phyloP scores from a whole-genome alignment of 2,329 filamentous ascomycete genomes.

The Metarhizium robertsii region DNA sequence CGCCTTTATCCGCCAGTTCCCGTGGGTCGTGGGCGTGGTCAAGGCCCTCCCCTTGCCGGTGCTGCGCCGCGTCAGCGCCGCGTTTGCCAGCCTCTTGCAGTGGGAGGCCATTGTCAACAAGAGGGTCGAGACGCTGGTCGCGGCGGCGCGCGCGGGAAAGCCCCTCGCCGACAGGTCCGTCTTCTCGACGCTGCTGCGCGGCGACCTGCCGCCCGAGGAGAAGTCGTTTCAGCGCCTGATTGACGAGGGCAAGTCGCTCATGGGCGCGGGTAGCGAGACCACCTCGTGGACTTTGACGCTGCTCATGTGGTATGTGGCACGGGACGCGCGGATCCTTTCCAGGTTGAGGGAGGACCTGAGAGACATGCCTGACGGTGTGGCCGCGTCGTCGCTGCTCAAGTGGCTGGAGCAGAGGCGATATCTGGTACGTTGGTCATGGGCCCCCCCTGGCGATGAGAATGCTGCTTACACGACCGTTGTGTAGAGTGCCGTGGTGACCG shows the following conservation, averaged over 20 bases:
- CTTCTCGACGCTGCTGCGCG: constrained; percentile 17
- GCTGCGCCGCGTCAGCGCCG: not conserved
- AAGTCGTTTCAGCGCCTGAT: constrained; percentile 21
- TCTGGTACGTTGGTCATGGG: not conserved
- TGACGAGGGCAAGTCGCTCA: constrained; percentile 21
- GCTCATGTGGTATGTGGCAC: constrained; percentile 25
- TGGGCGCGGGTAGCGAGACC: constrained; percentile 28
- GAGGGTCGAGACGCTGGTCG: not conserved
- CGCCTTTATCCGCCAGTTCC: constrained; percentile 1
- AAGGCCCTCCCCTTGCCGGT: not conserved
- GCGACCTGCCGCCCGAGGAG: constrained; percentile 22
- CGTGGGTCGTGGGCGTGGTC: not conserved
- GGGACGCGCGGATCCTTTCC: constrained; percentile 17
- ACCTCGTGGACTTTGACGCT: constrained; percentile 22
- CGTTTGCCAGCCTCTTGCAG: not conserved
- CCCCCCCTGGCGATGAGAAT: not conserved
- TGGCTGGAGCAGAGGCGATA: constrained; percentile 1
- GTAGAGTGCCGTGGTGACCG: constrained; percentile 8
- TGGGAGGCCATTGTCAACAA: not conserved
- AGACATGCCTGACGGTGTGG: not conserved
- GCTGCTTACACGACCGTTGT: not conserved
- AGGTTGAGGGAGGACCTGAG: constrained; percentile 12
- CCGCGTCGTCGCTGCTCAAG: not conserved
- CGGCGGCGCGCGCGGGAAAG: not conserved
- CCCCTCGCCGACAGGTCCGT: constrained; percentile 8